Conservation (phyloP, 257 asterid species). For the Solanum boliviense region DNA sequence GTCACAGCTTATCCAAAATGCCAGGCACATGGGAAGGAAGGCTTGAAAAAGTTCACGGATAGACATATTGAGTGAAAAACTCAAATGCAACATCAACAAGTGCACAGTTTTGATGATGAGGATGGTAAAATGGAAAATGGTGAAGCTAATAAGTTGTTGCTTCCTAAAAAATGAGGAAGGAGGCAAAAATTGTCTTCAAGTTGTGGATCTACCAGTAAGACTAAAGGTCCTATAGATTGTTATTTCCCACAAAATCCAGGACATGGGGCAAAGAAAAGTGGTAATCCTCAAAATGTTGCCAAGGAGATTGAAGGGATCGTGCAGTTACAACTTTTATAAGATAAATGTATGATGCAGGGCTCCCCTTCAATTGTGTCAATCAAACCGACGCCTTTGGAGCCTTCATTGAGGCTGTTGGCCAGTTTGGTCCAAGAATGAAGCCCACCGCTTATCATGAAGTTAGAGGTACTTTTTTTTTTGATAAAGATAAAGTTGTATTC, state of each 20-base stretch:
- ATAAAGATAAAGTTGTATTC: too few relatives aligned
- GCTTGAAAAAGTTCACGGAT: background rate
- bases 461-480: background rate
- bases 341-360: background rate
- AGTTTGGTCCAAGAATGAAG: background rate
- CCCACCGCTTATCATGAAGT: background rate
- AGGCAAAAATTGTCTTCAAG: background rate
- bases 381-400: background rate
- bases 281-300: background rate
- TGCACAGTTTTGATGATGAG: background rate
- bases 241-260: background rate
- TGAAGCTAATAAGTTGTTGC: background rate
- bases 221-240: background rate
- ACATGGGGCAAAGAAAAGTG: background rate
- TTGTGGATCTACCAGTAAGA: background rate
- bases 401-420: background rate
- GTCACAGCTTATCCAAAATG: background rate
- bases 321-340: background rate
- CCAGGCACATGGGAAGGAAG: background rate
- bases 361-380: background rate
- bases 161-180: background rate
- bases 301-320: background rate
- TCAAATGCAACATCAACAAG: background rate
- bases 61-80: background rate
- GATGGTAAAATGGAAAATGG: background rate